Evolutionary conservation across 371 early-diverging fungal species (phyloP).

Genomic region (Polyrhizophydium stewartii): DNA sequence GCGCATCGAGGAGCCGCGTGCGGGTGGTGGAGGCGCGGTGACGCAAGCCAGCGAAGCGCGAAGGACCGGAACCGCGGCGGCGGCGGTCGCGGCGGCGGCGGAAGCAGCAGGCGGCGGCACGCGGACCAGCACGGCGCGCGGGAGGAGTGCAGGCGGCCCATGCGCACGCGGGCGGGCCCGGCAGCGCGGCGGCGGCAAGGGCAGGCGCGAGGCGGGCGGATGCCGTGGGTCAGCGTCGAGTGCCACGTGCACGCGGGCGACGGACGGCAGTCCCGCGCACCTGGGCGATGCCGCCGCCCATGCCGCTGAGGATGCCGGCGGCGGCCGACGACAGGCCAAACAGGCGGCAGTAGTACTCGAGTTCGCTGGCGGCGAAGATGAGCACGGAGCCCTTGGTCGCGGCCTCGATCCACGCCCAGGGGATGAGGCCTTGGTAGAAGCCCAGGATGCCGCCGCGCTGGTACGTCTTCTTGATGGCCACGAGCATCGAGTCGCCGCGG

Average conservation of each 20-base stretch:
- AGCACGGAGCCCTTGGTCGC: conserved; percentile 94
- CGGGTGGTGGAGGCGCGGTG: neutral
- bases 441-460: conserved; percentile 38
- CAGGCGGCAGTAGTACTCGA: conserved; percentile 72
- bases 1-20: too few relatives aligned
- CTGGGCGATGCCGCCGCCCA: conserved; percentile 58
- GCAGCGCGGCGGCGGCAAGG: too few relatives aligned
- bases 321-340: conserved; percentile 41
- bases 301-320: conserved; percentile 87
- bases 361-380: conserved; percentile 85
- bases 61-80: too few relatives aligned
- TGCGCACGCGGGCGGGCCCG: too few relatives aligned
- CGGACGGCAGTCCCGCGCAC: conserved; percentile 1
- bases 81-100: too few relatives aligned
- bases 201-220: neutral
- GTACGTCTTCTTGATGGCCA: conserved; percentile 29
- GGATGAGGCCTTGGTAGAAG: conserved; percentile 43
- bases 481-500: conserved; percentile 21
- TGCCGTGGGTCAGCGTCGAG: neutral
- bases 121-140: too few relatives aligned
- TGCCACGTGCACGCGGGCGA: too few relatives aligned
- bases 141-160: too few relatives aligned
- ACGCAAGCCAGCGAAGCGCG: neutral
- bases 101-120: too few relatives aligned
- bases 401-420: conserved; percentile 60